Percentiles rank a stretch among this genome's conserved stretches.
Conservation (phyloP, 2,329 filamentous ascomycete species). For the Exophiala phaeomuriformis region DNA sequence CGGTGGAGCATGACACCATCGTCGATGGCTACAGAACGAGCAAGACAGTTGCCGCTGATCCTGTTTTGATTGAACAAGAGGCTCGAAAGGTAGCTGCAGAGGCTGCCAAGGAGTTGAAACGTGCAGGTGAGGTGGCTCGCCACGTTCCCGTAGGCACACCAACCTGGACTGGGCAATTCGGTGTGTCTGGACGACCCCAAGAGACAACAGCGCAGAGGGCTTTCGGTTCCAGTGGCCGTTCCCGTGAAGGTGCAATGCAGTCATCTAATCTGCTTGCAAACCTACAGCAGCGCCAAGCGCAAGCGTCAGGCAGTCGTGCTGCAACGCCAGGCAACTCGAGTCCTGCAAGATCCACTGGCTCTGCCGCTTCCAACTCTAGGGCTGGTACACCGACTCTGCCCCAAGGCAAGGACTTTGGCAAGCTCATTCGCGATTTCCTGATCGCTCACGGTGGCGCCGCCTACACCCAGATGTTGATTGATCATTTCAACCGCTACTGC, state of each 20-base stretch:
- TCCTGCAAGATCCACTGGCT: conserved; percentile 24
- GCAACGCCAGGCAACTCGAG: conserved; percentile 21
- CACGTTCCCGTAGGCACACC: conserved; percentile 72
- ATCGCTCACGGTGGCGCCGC: conserved; percentile 68
- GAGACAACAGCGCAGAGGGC: conserved; percentile 43
- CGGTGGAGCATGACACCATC: conserved; percentile 87
- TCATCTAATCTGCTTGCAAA: conserved; percentile 49
- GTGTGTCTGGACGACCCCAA: conserved; percentile 65
- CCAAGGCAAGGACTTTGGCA: conserved; percentile 56
- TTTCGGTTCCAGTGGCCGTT: conserved; percentile 30
- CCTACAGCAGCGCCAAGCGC: conserved; percentile 51
- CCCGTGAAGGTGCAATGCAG: conserved; percentile 27
- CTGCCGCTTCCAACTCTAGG: conserved; percentile 18
- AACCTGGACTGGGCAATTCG: conserved; percentile 86
- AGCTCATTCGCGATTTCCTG: conserved; percentile 72
- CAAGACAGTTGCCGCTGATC: conserved; percentile 64
- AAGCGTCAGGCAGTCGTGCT: conserved; percentile 9
- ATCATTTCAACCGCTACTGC: conserved; percentile 81
- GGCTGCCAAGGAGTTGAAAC: conserved; percentile 68
- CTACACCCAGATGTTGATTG: conserved; percentile 75
- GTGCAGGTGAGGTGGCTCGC: conserved; percentile 64
- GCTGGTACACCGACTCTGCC: conserved; percentile 30
- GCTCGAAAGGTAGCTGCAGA: conserved; percentile 70
- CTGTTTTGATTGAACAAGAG: conserved; percentile 70
- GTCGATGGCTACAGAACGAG: conserved; percentile 56